phyloP scores from a whole-genome alignment of 768 basidiomycete genomes.

The Lactifluus echinatus region DNA sequence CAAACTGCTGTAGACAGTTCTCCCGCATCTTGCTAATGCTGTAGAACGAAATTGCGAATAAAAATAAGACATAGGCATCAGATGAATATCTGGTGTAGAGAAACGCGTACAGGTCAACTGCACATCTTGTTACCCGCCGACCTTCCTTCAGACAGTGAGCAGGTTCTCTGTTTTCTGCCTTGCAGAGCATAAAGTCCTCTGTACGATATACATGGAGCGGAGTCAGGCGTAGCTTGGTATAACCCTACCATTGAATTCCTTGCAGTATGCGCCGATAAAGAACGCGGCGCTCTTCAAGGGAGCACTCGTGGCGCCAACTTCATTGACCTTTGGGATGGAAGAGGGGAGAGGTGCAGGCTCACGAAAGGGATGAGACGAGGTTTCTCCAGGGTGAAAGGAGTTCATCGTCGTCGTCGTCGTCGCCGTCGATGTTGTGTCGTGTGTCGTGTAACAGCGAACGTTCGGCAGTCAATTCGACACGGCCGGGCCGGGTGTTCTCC shows the following conservation, averaged over 20 bases:
- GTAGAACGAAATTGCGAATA: background rate
- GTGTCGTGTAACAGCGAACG: background rate
- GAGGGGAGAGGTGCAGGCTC: slow-evolving; percentile 61
- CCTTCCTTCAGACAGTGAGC: slow-evolving; percentile 95
- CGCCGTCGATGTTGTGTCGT: slow-evolving; percentile 11
- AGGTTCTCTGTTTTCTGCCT: slow-evolving; percentile 83
- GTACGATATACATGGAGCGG: background rate
- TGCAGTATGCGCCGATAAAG: slow-evolving; percentile 94
- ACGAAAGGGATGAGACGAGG: slow-evolving; percentile 42
- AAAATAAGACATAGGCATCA: background rate
- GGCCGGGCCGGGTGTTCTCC: background rate
- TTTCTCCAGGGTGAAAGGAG: slow-evolving; percentile 41
- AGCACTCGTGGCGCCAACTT: slow-evolving; percentile 84
- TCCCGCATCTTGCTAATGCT: slow-evolving; percentile 93
- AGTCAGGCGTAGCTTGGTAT: background rate
- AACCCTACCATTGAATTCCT: slow-evolving; percentile 85
- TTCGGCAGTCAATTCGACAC: too few species aligned
- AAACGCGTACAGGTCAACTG: slow-evolving; percentile 75
- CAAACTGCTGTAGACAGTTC: slow-evolving; percentile 80
- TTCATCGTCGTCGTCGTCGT: slow-evolving; percentile 36
- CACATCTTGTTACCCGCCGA: slow-evolving; percentile 89
- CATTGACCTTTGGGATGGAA: slow-evolving; percentile 68
- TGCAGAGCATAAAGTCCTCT: slow-evolving; percentile 99
- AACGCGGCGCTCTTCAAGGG: slow-evolving; percentile 95
- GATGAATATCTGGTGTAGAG: background rate